A percentile compares a stretch with the other conserved stretches of the same genome.
These are phyloP conservation scores for Leccinum longicurvipes DNA, from an alignment of 768 basidiomycete genomes.

Conservation along the genomic window DNA sequence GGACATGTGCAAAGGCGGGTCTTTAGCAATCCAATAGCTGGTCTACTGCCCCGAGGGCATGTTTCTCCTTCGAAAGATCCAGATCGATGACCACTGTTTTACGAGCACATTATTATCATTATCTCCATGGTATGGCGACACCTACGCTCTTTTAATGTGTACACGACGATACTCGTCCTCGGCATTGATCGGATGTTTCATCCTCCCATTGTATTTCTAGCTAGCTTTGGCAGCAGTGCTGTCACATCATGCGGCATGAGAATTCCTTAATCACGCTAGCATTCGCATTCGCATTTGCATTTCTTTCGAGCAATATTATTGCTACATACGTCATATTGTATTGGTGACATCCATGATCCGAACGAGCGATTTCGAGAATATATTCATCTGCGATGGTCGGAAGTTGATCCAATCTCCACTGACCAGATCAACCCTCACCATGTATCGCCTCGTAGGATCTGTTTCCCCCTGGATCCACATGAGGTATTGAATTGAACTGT, in stretches of 20 bases:
- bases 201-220: constrained; percentile 18
- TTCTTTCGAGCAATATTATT: neutral
- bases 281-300: no score
- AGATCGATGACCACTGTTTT: neutral
- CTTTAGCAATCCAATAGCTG: constrained; percentile 19
- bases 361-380: neutral
- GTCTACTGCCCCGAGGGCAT: constrained; percentile 8
- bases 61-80: neutral
- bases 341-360: neutral
- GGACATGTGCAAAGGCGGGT: constrained; percentile 18
- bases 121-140: constrained; percentile 2
- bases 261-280: constrained; percentile 7
- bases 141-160: constrained; percentile 13
- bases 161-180: constrained; percentile 5
- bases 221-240: constrained; percentile 14
- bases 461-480: neutral
- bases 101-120: constrained; percentile 4
- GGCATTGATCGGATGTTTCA: constrained; percentile 1
- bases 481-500: no score
- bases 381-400: neutral
- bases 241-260: neutral
- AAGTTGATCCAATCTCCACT: constrained; percentile 3
- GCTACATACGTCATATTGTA: neutral
- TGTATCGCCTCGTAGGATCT: neutral
- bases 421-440: neutral